Percentiles rank a stretch among this genome's conserved stretches.
Evolutionary conservation across 352 stramenopile genomes (phyloP).

Genomic region (Pythium oligandrum): DNA sequence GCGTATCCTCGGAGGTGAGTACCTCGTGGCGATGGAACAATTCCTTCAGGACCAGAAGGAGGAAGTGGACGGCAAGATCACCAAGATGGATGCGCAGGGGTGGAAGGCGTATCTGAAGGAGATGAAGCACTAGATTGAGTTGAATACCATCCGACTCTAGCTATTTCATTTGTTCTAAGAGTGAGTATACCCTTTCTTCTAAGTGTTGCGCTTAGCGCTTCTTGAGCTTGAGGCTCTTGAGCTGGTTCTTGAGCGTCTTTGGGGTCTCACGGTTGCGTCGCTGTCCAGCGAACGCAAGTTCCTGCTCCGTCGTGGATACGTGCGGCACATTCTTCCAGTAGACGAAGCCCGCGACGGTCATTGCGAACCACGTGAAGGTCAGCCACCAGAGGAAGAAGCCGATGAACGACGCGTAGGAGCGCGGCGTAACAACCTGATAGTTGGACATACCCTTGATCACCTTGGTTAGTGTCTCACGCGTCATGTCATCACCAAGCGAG

Average conservation of each 20-base stretch:
- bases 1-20: slow-evolving; percentile 88
- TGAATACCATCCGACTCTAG: too few species aligned
- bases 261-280: slow-evolving; percentile 58
- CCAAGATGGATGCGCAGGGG: slow-evolving; percentile 79
- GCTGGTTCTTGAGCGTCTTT: slow-evolving; percentile 67
- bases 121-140: slow-evolving; percentile 38
- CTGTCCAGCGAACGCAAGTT: slow-evolving; percentile 1
- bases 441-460: slow-evolving; percentile 59
- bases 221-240: slow-evolving; percentile 63
- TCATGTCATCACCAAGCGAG: slow-evolving; percentile 50
- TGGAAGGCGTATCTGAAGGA: slow-evolving; percentile 89
- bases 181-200: too few species aligned
- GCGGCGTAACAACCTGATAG: slow-evolving; percentile 55
- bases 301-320: slow-evolving; percentile 10
- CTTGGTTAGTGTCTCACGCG: slow-evolving; percentile 29
- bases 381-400: slow-evolving; percentile 65
- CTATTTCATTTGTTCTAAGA: too few species aligned
- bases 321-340: slow-evolving; percentile 75
- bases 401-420: slow-evolving; percentile 52
- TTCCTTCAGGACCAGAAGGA: slow-evolving; percentile 92
- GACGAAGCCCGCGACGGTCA: slow-evolving; percentile 32
- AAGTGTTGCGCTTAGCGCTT: slow-evolving; percentile 28
- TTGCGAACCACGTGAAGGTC: slow-evolving; percentile 50
- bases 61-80: slow-evolving; percentile 92
- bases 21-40: slow-evolving; percentile 86